Evolutionary conservation across 768 basidiomycete species (phyloP).

Genomic region (Psilocybe subaeruginosa): DNA sequence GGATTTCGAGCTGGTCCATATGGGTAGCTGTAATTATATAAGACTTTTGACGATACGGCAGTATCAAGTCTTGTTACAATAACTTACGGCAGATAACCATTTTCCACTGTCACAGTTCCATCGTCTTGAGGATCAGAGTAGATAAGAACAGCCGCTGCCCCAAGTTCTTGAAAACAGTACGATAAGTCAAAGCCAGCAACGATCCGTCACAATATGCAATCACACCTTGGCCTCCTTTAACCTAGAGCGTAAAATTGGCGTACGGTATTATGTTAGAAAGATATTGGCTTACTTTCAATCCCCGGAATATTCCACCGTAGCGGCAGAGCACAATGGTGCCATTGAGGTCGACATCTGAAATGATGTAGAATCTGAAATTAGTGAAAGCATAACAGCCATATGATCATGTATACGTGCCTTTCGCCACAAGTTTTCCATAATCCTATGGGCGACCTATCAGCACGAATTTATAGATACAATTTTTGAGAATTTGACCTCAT

Average conservation of each 20-base stretch:
- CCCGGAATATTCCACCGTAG: conserved; percentile 80
- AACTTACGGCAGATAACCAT: conserved; percentile 62
- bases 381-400: neutral
- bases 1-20: conserved; percentile 88
- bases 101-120: conserved; percentile 73
- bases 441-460: conserved; percentile 28
- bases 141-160: conserved; percentile 77
- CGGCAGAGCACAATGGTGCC: conserved; percentile 81
- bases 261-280: neutral
- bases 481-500: conserved; percentile 40
- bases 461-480: neutral
- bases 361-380: neutral
- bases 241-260: conserved; percentile 37
- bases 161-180: conserved; percentile 50
- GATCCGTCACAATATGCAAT: neutral
- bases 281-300: conserved; percentile 65
- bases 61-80: neutral
- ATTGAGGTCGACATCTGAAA: conserved; percentile 65
- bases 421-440: conserved; percentile 52
- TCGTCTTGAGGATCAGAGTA: conserved; percentile 89
- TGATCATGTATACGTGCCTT: conserved; percentile 15
- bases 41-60: neutral
- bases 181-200: neutral
- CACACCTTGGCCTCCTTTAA: conserved; percentile 69
- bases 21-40: conserved; percentile 61